Evolutionary conservation across 2,329 filamentous ascomycete species (phyloP).

Genomic region (Sphaerulina vaccinii): DNA sequence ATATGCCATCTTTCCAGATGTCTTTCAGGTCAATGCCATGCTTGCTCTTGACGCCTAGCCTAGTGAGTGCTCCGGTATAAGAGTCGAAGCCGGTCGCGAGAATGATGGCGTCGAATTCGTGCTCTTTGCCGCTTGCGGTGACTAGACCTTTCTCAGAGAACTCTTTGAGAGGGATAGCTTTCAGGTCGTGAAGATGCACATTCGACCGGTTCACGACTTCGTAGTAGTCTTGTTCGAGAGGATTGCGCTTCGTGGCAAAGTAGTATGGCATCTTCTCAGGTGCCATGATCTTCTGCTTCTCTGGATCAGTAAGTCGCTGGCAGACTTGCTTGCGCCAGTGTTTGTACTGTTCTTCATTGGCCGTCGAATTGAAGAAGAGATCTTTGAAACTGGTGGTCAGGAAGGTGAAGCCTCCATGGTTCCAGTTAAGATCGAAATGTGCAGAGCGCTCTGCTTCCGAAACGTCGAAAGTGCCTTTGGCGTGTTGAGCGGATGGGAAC

Average conservation of each 20-base stretch:
- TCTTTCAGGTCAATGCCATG: constrained; percentile 34
- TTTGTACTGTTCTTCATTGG: constrained; percentile 54
- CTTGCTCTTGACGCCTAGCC: constrained; percentile 38
- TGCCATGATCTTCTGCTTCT: constrained; percentile 52
- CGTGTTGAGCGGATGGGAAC: constrained; percentile 52
- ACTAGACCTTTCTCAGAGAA: constrained; percentile 46
- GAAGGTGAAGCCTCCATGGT: constrained; percentile 54
- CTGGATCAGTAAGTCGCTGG: constrained; percentile 51
- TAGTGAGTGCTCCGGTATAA: constrained; percentile 36
- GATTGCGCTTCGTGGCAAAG: constrained; percentile 47
- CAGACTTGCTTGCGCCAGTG: constrained; percentile 57
- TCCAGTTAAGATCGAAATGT: constrained; percentile 45
- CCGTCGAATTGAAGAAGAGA: constrained; percentile 44
- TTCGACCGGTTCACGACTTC: constrained; percentile 45
- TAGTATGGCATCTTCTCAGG: constrained; percentile 47
- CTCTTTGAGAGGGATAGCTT: constrained; percentile 41
- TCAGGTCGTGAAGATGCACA: constrained; percentile 44
- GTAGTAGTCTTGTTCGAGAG: constrained; percentile 50
- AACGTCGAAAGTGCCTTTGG: constrained; percentile 53
- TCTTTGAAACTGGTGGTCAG: constrained; percentile 58
- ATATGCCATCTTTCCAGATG: constrained; percentile 43
- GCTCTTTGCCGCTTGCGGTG: constrained; percentile 40
- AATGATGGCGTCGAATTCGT: constrained; percentile 46
- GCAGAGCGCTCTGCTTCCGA: constrained; percentile 42
- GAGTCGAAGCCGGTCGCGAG: constrained; percentile 50